These are phyloP conservation scores for Trypanosoma boissoni DNA, from an alignment of 208 protist genomes.

Conservation along the genomic window DNA sequence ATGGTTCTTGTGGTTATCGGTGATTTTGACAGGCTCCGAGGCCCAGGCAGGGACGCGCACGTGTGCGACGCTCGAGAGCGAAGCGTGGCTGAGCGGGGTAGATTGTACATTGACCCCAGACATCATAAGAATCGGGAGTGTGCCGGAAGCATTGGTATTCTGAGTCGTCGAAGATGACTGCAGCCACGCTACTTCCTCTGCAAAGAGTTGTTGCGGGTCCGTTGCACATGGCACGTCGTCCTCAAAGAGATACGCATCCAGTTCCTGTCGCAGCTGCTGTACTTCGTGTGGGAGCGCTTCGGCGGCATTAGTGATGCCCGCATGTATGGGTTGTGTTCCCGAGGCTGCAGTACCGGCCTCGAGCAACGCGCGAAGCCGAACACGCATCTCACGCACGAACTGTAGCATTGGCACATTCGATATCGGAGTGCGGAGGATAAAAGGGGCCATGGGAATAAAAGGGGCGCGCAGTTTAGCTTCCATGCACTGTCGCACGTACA, in stretches of 20 bases:
- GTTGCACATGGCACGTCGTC: slow-evolving; percentile 52
- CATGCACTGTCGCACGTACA: slow-evolving; percentile 78
- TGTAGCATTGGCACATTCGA: slow-evolving; percentile 80
- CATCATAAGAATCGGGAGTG: slow-evolving; percentile 59
- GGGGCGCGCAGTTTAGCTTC: slow-evolving; percentile 45
- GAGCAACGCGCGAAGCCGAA: slow-evolving; percentile 55
- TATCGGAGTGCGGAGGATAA: slow-evolving; percentile 55
- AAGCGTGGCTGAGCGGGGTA: slow-evolving; percentile 40
- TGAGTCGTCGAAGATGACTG: slow-evolving; percentile 1
- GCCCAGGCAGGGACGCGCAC: slow-evolving; percentile 18
- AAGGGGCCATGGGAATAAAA: slow-evolving; percentile 58
- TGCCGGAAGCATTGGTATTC: slow-evolving; percentile 48
- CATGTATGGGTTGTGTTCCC: background rate
- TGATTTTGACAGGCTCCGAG: background rate
- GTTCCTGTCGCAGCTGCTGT: slow-evolving; percentile 16
- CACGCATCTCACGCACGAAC: slow-evolving; percentile 73
- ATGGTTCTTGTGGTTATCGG: background rate
- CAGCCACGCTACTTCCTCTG: slow-evolving; percentile 21
- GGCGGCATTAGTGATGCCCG: slow-evolving; percentile 1
- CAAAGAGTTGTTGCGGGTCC: slow-evolving; percentile 33
- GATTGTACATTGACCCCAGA: slow-evolving; percentile 73
- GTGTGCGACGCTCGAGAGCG: slow-evolving; percentile 25
- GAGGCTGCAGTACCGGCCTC: slow-evolving; percentile 46
- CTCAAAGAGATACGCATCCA: slow-evolving; percentile 65
- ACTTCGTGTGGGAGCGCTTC: slow-evolving; percentile 28